Evolutionary conservation across 2,329 filamentous ascomycete genomes (phyloP), one percentile per base, ranked within the genome.

Genomic region (Cercospora berteroae): DNA sequence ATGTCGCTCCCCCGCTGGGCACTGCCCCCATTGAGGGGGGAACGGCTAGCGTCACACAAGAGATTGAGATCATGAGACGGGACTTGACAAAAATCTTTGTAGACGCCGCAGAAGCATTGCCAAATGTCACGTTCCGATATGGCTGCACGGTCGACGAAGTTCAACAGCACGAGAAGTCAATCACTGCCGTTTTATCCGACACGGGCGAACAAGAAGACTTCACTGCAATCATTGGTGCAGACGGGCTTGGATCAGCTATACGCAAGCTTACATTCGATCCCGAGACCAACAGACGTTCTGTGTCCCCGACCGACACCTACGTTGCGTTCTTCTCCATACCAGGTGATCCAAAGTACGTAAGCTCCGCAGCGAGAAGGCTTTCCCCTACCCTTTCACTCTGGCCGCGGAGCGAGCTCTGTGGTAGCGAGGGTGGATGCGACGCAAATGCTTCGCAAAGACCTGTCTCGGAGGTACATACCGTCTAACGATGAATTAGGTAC

Each of bases 51-150:
- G 50, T 73, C 13, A 75, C 73, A 9, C 67, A 70, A 18, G 73
- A 73, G 25, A 70, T 75, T 20, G 74, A 77, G 65, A 71, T 74
- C 44, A 72, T 87, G 80, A 78, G 86, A 3, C 84, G 83, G 0
- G 83, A 86, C 57, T 68, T 88, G 18, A 81, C 81, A 8, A 72
- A 70, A 2, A 72, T 87, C 3, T 65, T 87, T 0, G 79, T 82
- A 2, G 61, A 72, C 2, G 72, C 72, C 4, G 70, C 61, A 63
- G 73, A 64, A 2, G 56, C 63, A 5, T 39, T 66, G 29, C 60
- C 60, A 4, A 65, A 65, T 27, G 71, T 72, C 9, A 67, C 50
- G 31, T 71, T 71, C 62, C 63, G 68, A 6, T 71, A 71, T 56
- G 67, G 64, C 6, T 58, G 44, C 50, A 71, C 66, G 2, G 27